Percentiles rank a stretch among this genome's conserved stretches.
These are phyloP conservation scores for Sphagnum magellanicum DNA, from an alignment of 228 moss, liverwort and hornwort genomes.

Conservation along the genomic window DNA sequence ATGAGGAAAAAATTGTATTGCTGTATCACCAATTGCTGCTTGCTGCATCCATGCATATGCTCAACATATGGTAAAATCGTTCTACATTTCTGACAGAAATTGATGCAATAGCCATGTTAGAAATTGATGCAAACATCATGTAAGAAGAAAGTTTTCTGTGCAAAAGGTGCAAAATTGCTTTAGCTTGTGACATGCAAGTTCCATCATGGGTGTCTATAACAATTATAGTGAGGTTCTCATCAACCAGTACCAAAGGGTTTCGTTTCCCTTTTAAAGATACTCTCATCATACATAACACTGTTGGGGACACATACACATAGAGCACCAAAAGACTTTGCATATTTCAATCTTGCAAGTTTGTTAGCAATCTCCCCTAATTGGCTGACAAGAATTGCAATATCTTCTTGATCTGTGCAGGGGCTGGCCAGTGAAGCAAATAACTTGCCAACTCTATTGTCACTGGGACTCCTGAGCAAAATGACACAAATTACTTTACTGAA, in stretches of 20 bases:
- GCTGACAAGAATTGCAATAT: constrained; percentile 93
- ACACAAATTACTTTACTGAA: too few relatives aligned
- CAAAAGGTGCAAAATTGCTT: too few relatives aligned
- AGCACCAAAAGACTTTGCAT: constrained; percentile 85
- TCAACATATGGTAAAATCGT: too few relatives aligned
- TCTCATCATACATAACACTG: constrained; percentile 97
- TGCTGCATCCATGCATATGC: constrained; percentile 40
- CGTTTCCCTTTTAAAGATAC: constrained; percentile 97
- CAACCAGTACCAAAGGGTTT: constrained; percentile 94
- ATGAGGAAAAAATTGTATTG: constrained; percentile 13
- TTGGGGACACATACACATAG: constrained; percentile 98
- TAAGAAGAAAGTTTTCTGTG: too few relatives aligned
- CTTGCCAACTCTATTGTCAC: constrained; percentile 99
- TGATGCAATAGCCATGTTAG: too few relatives aligned
- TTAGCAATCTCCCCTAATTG: constrained; percentile 99
- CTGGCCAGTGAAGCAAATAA: constrained; percentile 87
- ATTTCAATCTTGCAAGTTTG: constrained; percentile 83
- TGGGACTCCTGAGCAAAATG: constrained; percentile 65
- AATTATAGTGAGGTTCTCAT: constrained; percentile 92
- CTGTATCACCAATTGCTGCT: constrained; percentile 98
- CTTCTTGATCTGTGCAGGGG: constrained; percentile 85
- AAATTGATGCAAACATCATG: too few relatives aligned
- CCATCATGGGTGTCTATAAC: constrained; percentile 92
- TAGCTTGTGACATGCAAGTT: constrained; percentile 68
- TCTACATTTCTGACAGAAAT: too few relatives aligned